Evolutionary conservation across 1,284 basidiomycete species (phyloP), one percentile per base, ranked within the genome.

Genomic region (Cutaneotrichosporon spelunceum): DNA sequence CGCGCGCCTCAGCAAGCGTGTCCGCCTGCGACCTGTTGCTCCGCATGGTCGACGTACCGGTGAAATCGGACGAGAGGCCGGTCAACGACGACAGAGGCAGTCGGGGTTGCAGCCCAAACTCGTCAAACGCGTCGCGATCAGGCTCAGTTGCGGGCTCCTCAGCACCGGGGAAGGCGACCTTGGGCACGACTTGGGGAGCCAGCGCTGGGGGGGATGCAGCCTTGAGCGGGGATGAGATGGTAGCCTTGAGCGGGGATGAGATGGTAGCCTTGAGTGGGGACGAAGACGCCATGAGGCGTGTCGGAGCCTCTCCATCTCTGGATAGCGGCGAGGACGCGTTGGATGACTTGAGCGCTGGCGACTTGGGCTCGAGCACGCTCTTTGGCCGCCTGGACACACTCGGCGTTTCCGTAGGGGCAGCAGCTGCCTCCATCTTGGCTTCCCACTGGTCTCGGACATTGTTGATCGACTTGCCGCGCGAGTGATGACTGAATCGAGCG

Each of bases 401-500:
- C 11, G 24, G 21, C 13, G 52, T 34, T 2, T 57, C 55, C 4
- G 24, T 34, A 3, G 49, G 42, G 0, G 34, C 27, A 8, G 60
- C 54, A 23, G 68, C 66, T 1, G 69, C 61, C 53, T 70, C 67
- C 45, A 77, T 77, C 65, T 74, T 75, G 1, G 70, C 70, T 58
- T 78, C 72, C 76, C 76, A 78, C 64, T 73, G 68, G 3, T 66
- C 67, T 19, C 75, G 62, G 8, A 71, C 75, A n/a, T 70, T 57
- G 59, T 74, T 73, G 24, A 78, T 72, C 0, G 73, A 73, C 60
- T 70, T 71, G 44, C 61, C 64, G 21, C 64, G 55, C 36, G 64
- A 59, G 56, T 10, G 21, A 27, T 24, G 24, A 29, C 55, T 66
- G 19, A 68, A 56, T 3, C 69, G 67, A 21, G 66, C 66, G 11